Conservation (phyloP, 176 grass and related monocot species). For the Oryza nivara region DNA sequence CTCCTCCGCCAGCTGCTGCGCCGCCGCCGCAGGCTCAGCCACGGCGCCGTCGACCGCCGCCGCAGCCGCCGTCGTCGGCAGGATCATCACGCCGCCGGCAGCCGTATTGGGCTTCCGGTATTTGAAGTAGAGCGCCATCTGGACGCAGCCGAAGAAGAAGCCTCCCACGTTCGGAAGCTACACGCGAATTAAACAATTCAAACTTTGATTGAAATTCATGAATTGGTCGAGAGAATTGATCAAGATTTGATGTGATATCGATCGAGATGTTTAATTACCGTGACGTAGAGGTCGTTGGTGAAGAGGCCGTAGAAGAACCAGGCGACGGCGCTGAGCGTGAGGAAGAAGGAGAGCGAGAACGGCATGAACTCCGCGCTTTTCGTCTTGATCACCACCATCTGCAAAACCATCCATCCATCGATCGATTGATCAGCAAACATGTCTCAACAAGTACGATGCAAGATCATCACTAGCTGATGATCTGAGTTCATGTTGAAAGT, state of each 20-base stretch:
- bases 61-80: conserved; percentile 22
- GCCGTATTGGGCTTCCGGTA: conserved; percentile 55
- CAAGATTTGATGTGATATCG: not conserved
- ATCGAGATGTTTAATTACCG: conserved; percentile 35
- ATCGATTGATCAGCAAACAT: not conserved
- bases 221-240: not conserved
- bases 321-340: conserved; percentile 72
- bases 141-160: conserved; percentile 73
- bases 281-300: conserved; percentile 70
- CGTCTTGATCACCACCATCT: conserved; percentile 77
- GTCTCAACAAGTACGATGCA: too few species aligned
- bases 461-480: too few species aligned
- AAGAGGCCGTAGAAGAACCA: conserved; percentile 86
- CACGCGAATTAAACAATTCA: not conserved
- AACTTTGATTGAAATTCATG: not conserved
- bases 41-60: too few species aligned
- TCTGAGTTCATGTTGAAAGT: too few species aligned
- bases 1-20: conserved; percentile 3
- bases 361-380: conserved; percentile 97
- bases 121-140: conserved; percentile 77
- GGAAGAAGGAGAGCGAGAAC: conserved; percentile 78
- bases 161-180: conserved; percentile 85
- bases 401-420: not conserved
- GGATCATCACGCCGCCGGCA: not conserved
- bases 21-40: not conserved